Percentiles rank a stretch among this genome's conserved stretches.
phyloP scores from a whole-genome alignment of 1,284 basidiomycete genomes.

The Boletus albobrunnescens region DNA sequence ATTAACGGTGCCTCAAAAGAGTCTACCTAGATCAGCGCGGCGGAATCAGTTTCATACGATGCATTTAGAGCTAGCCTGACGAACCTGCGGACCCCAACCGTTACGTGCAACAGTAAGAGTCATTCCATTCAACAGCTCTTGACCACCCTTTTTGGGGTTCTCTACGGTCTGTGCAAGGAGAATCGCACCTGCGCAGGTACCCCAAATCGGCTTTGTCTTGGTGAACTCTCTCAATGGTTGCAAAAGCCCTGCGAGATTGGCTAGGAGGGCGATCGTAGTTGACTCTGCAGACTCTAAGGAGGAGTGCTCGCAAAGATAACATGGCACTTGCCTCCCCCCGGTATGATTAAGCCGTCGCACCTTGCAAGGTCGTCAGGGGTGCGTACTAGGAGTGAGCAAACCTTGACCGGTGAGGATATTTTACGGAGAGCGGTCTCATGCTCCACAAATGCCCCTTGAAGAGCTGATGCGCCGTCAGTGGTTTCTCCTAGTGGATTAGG shows the following conservation, averaged over 20 bases:
- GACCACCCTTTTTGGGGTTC: constrained; percentile 83
- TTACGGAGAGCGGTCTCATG: constrained; percentile 72
- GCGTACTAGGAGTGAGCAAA: constrained; percentile 66
- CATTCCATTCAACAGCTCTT: constrained; percentile 83
- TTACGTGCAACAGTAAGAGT: constrained; percentile 83
- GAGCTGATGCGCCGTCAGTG: constrained; percentile 46
- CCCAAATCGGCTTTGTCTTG: constrained; percentile 80
- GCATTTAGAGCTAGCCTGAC: neutral
- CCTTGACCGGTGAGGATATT: constrained; percentile 43
- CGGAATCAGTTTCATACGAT: neutral
- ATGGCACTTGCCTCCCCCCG: constrained; percentile 67
- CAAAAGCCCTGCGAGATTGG: constrained; percentile 73
- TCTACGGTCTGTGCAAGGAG: constrained; percentile 73
- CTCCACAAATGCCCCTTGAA: constrained; percentile 93
- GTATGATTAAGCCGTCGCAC: constrained; percentile 89
- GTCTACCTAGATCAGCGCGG: constrained; percentile 70
- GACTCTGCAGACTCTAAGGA: constrained; percentile 55
- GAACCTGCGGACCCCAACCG: constrained; percentile 82
- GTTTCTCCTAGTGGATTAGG: neutral
- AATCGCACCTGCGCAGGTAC: constrained; percentile 96
- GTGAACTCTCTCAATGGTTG: constrained; percentile 75
- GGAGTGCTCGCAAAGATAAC: neutral
- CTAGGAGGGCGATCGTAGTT: constrained; percentile 88
- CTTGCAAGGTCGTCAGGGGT: constrained; percentile 68
- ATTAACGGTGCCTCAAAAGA: constrained; percentile 82